These are phyloP conservation scores for Fusarium begoniae DNA, from an alignment of 2,329 filamentous ascomycete genomes.

Conservation along the genomic window DNA sequence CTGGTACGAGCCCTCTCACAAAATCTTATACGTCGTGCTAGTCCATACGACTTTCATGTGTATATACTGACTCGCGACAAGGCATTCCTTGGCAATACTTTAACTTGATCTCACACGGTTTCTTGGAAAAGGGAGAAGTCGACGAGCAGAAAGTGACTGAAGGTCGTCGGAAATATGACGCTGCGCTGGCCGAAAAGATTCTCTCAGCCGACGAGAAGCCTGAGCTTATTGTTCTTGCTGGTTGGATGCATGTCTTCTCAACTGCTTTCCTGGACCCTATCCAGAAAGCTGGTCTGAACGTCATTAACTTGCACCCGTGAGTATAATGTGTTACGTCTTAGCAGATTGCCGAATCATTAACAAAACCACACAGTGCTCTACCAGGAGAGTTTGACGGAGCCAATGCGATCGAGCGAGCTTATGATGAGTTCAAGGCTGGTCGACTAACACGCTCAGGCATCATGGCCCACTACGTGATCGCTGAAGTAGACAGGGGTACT, in stretches of 20 bases:
- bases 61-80: not conserved
- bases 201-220: conserved; percentile 61
- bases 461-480: conserved; percentile 88
- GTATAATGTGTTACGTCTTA: conserved; percentile 64
- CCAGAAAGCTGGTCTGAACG: conserved; percentile 66
- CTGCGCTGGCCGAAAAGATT: conserved; percentile 75
- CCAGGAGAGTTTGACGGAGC: conserved; percentile 79
- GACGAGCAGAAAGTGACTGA: conserved; percentile 63
- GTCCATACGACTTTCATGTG: not conserved
- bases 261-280: conserved; percentile 75
- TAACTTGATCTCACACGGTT: conserved; percentile 67
- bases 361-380: conserved; percentile 8
- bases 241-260: conserved; percentile 88
- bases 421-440: conserved; percentile 72
- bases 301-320: conserved; percentile 87
- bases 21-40: not conserved
- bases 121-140: conserved; percentile 64
- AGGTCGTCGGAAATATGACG: conserved; percentile 78
- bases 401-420: conserved; percentile 80
- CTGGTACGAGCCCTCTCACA: conserved; percentile 32
- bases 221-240: conserved; percentile 81
- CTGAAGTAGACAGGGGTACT: conserved; percentile 80
- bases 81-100: conserved; percentile 78
- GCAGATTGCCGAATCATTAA: conserved; percentile 48
- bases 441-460: conserved; percentile 80